Evolutionary conservation across 768 basidiomycete species (phyloP).

Genomic region (Termitomyces titanicus): DNA sequence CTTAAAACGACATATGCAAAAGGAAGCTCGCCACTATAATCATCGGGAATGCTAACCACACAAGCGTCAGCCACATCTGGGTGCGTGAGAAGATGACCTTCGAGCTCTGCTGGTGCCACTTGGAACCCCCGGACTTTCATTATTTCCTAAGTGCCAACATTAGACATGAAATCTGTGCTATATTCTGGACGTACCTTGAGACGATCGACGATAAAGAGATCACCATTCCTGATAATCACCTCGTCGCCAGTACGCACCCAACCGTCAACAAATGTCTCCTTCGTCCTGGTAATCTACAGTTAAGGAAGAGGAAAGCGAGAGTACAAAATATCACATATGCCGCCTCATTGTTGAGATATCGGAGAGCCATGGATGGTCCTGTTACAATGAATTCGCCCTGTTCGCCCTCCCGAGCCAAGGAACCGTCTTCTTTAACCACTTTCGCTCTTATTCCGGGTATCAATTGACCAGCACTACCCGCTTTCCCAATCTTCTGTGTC

Average conservation of each 20-base stretch:
- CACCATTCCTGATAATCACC: constrained; percentile 59
- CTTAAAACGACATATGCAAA: constrained; percentile 63
- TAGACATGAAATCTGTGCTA: neutral
- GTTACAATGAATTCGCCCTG: constrained; percentile 59
- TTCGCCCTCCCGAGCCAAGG: constrained; percentile 52
- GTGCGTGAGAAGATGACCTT: constrained; percentile 61
- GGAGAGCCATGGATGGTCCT: constrained; percentile 56
- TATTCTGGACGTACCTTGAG: constrained; percentile 50
- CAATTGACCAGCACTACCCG: constrained; percentile 56
- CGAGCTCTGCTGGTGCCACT: constrained; percentile 65
- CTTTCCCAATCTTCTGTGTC: constrained; percentile 39
- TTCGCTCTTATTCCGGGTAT: constrained; percentile 54
- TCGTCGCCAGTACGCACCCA: constrained; percentile 75
- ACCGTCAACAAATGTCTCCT: constrained; percentile 59
- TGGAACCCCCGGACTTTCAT: constrained; percentile 62
- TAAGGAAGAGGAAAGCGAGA: neutral
- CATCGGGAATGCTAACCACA: constrained; percentile 66
- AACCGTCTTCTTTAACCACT: constrained; percentile 56
- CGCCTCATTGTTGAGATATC: constrained; percentile 53
- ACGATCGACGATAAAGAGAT: constrained; percentile 70
- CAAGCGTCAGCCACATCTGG: constrained; percentile 59
- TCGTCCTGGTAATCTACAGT: constrained; percentile 37
- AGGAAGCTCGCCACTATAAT: constrained; percentile 74
- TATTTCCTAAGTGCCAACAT: constrained; percentile 48
- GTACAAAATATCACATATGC: constrained; percentile 41